Percentiles rank a stretch among this genome's conserved stretches.
Evolutionary conservation across 495 filamentous ascomycete genomes (phyloP).

Genomic region (Beverwykella pulmonaria): DNA sequence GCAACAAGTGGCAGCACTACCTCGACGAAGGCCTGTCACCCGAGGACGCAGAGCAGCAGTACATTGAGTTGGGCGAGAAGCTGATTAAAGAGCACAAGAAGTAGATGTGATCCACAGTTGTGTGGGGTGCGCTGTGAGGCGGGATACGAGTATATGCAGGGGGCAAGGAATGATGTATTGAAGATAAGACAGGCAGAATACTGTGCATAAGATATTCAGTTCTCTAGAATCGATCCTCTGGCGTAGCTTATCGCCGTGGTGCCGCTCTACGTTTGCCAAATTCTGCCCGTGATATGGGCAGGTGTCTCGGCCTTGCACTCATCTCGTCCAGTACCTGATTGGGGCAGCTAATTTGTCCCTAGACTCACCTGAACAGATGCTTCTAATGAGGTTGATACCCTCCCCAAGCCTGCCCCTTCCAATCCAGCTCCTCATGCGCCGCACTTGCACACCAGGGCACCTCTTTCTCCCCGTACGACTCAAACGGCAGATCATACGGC

Average conservation of each 20-base stretch:
- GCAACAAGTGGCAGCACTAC: conserved; percentile 69
- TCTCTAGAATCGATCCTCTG: neutral
- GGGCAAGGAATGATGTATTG: neutral
- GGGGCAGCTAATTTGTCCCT: neutral
- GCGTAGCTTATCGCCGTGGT: neutral
- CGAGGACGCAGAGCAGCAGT: conserved; percentile 70
- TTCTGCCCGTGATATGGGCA: too few relatives aligned
- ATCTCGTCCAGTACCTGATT: too few relatives aligned
- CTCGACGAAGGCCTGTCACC: conserved; percentile 59
- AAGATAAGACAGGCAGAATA: too few relatives aligned
- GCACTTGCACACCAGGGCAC: conserved; percentile 79
- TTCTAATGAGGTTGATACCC: conserved; percentile 2
- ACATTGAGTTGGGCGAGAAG: conserved; percentile 69
- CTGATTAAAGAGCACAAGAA: conserved; percentile 64
- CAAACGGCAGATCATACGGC: conserved; percentile 81
- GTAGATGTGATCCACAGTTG: too few relatives aligned
- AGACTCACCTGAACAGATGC: neutral
- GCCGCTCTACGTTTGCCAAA: too few relatives aligned
- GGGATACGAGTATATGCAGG: neutral
- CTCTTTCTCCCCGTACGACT: conserved; percentile 63
- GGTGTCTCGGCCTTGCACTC: too few relatives aligned
- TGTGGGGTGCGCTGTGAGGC: neutral
- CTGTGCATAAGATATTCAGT: neutral
- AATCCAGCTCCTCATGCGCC: conserved; percentile 65
- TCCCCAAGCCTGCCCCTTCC: conserved; percentile 56